Percentiles rank a stretch among this genome's conserved stretches.
Evolutionary conservation across 2,329 filamentous ascomycete species (phyloP).

Genomic region (Monilinia aucupariae): DNA sequence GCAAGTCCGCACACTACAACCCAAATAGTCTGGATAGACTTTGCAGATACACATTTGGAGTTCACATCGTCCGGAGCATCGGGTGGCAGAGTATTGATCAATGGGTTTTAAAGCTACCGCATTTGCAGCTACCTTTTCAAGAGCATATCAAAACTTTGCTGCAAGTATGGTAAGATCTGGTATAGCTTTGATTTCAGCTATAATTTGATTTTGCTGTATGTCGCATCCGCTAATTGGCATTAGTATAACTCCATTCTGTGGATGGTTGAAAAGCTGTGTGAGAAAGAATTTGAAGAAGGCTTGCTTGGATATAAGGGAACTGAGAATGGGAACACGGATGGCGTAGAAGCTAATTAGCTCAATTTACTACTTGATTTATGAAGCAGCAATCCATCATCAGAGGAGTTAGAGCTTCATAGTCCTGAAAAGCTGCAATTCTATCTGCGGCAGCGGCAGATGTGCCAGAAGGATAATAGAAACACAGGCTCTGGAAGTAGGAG

Average conservation of each 20-base stretch:
- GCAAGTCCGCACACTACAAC: slow-evolving; percentile 47
- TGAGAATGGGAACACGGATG: no score
- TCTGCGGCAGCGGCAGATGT: not conserved
- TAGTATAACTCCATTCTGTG: not conserved
- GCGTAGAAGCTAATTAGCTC: not conserved
- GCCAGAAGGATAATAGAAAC: not conserved
- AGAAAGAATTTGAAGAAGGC: not conserved
- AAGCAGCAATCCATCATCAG: not conserved
- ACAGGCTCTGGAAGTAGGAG: no score
- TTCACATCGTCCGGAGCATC: not conserved
- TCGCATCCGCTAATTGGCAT: not conserved
- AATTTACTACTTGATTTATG: no score
- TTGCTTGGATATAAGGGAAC: not conserved
- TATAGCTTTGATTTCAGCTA: not conserved
- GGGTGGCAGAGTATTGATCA: not conserved
- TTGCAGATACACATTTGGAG: slow-evolving; percentile 41
- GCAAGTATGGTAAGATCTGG: not conserved
- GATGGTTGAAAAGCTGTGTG: not conserved
- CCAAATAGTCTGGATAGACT: slow-evolving; percentile 49
- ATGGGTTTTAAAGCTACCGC: not conserved
- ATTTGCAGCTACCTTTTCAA: not conserved
- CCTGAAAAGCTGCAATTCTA: not conserved
- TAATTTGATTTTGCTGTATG: not conserved
- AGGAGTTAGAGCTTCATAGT: not conserved
- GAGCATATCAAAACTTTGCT: not conserved